Evolutionary conservation across 164 flowering plant species (phyloP).

Genomic region (Chimonanthus salicifolius): DNA sequence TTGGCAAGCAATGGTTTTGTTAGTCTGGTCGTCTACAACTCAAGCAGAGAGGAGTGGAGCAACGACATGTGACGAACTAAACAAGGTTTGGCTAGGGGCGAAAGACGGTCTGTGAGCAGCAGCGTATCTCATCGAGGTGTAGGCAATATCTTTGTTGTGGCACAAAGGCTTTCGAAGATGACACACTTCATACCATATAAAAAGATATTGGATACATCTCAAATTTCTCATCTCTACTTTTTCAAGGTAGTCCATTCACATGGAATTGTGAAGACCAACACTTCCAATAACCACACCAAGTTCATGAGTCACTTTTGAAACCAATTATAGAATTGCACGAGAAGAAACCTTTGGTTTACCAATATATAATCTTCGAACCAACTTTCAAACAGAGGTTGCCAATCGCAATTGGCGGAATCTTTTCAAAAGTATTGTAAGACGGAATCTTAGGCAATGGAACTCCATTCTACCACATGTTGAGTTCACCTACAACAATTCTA

Average conservation of each 20-base stretch:
- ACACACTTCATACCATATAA: not conserved
- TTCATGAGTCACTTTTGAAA: not conserved
- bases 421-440: not conserved
- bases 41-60: too few relatives aligned
- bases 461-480: not conserved
- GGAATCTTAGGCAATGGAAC: not conserved
- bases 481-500: not conserved
- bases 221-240: not conserved
- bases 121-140: not conserved
- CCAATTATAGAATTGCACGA: not conserved
- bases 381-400: not conserved
- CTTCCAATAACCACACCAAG: not conserved
- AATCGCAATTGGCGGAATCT: not conserved
- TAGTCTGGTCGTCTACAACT: too few relatives aligned
- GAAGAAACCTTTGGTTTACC: not conserved
- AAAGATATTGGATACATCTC: not conserved
- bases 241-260: not conserved
- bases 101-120: too few relatives aligned
- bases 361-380: too few relatives aligned
- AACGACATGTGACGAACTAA: too few relatives aligned
- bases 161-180: not conserved
- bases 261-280: not conserved
- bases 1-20: too few relatives aligned
- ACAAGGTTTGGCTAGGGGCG: too few relatives aligned
- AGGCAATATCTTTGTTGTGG: not conserved